Conservation (phyloP, 371 early-diverging fungal species). For the Blakeslea trispora region DNA sequence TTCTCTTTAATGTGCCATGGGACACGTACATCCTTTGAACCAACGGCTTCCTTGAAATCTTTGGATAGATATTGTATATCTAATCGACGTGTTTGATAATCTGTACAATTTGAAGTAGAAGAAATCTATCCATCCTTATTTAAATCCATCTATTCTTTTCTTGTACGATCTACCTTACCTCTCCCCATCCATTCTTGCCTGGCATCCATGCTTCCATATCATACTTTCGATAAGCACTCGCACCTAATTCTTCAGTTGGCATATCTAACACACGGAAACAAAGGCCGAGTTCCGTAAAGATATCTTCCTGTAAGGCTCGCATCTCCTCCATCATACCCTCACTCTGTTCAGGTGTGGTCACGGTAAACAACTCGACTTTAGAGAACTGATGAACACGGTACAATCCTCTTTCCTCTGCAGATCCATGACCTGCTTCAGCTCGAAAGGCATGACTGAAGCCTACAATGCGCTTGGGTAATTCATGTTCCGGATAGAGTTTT, state of each 20-base stretch:
- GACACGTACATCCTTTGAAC: conserved; percentile 29
- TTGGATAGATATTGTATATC: conserved; percentile 62
- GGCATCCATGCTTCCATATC: conserved; percentile 98
- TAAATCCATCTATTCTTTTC: background rate
- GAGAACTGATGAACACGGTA: conserved; percentile 95
- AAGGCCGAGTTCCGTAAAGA: conserved; percentile 80
- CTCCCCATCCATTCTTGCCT: conserved; percentile 87
- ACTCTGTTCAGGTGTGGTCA: conserved; percentile 69
- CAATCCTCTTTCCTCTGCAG: conserved; percentile 82
- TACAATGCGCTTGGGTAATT: conserved; percentile 72
- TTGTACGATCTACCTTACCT: conserved; percentile 45
- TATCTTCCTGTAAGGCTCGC: conserved; percentile 68
- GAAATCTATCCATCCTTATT: conserved; percentile 57
- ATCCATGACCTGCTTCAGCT: conserved; percentile 89
- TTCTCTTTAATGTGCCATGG: conserved; percentile 34
- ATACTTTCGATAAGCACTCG: conserved; percentile 88
- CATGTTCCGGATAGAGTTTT: conserved; percentile 53
- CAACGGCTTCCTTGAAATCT: conserved; percentile 27
- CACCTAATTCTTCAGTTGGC: conserved; percentile 93
- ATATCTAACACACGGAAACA: conserved; percentile 87
- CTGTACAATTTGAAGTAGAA: conserved; percentile 86
- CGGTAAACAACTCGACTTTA: conserved; percentile 90
- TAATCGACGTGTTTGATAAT: conserved; percentile 80
- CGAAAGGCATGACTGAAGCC: conserved; percentile 87
- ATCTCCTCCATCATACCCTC: conserved; percentile 75